Evolutionary conservation across 129 eudicot genomes (phyloP).

Genomic region (Artemisia argyi): DNA sequence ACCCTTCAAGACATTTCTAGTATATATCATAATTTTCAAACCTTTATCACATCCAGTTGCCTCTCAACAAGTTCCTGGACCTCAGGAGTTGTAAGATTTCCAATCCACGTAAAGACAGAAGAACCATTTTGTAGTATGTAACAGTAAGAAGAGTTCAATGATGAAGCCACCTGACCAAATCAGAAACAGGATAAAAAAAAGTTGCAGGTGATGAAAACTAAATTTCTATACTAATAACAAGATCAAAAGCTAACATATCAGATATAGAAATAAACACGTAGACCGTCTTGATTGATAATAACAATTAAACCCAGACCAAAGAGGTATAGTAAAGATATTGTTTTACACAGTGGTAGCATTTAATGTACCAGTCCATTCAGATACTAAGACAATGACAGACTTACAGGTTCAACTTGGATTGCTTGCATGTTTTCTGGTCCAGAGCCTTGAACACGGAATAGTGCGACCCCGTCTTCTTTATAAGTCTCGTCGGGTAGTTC

Average conservation of each 20-base stretch:
- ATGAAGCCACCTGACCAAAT: constrained; percentile 69
- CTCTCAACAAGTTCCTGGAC: constrained; percentile 97
- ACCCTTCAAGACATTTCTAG: neutral
- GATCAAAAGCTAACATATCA: neutral
- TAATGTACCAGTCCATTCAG: no score
- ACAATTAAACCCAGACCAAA: no score
- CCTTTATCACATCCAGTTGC: constrained; percentile 88
- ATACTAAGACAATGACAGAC: constrained; percentile 15
- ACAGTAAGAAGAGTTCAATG: constrained; percentile 85
- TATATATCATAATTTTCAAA: constrained; percentile 12
- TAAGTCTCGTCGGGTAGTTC: constrained; percentile 84
- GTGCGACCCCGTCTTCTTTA: constrained; percentile 75
- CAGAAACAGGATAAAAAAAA: constrained; percentile 11
- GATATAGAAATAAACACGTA: neutral
- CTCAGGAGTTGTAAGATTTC: constrained; percentile 70
- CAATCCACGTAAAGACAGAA: constrained; percentile 75
- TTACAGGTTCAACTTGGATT: constrained; percentile 94
- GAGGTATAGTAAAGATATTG: no score
- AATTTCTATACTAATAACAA: constrained; percentile 5
- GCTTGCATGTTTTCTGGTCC: constrained; percentile 99
- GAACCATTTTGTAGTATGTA: constrained; percentile 83
- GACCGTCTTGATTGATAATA: no score
- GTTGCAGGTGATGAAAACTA: constrained; percentile 9
- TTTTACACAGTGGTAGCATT: no score
- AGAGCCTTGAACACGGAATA: constrained; percentile 92